phyloP scores from a whole-genome alignment of 345 rosid species.

The Gossypium australe region DNA sequence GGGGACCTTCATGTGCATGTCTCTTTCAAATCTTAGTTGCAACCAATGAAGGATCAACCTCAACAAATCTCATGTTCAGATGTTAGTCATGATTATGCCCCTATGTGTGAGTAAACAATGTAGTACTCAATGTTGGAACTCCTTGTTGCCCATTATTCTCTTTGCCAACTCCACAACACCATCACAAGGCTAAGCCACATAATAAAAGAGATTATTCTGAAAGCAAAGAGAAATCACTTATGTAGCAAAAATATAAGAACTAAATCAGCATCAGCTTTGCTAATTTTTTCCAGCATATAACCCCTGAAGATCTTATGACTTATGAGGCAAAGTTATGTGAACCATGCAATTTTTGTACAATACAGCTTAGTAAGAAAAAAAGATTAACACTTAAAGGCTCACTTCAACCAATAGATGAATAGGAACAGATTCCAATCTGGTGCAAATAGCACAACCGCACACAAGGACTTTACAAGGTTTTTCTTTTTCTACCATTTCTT shows the following conservation, averaged over 20 bases:
- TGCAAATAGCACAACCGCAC: not conserved
- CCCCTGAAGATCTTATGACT: not conserved
- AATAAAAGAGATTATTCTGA: not conserved
- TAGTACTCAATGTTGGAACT: not conserved
- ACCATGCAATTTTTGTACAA: not conserved
- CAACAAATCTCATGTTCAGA: not conserved
- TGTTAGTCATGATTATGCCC: not conserved
- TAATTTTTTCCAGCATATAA: not conserved
- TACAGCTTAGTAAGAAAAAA: not conserved
- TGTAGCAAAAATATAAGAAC: not conserved
- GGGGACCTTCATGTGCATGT: not conserved
- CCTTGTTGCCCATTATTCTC: not conserved
- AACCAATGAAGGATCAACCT: not conserved
- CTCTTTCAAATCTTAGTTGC: not conserved
- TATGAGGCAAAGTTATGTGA: not conserved
- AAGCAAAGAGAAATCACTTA: not conserved
- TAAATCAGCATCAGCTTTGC: not conserved
- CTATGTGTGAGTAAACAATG: not conserved
- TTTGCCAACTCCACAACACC: not conserved
- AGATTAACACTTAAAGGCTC: not conserved
- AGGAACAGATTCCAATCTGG: not conserved
- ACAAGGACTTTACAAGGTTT: not conserved
- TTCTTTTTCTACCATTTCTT: not conserved
- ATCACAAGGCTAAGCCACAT: not conserved
- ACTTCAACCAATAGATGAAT: not conserved